phyloP scores from a whole-genome alignment of 495 filamentous ascomycete genomes.

The Neurospora africana region DNA sequence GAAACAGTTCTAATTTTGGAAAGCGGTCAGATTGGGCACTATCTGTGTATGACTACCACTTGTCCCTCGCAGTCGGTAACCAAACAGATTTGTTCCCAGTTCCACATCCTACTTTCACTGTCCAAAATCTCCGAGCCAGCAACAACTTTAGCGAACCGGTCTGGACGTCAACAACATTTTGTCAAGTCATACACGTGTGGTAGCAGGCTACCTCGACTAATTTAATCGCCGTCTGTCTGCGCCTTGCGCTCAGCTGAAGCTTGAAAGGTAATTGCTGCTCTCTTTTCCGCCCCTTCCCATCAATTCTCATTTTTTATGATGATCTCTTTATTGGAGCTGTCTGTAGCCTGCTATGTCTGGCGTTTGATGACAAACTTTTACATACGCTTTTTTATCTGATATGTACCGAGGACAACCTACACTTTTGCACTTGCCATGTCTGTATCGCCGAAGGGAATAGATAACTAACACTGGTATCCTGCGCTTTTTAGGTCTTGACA shows the following conservation, averaged over 20 bases:
- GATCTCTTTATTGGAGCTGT: constrained; percentile 93
- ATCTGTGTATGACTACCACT: neutral
- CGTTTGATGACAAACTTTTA: constrained; percentile 41
- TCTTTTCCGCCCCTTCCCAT: neutral
- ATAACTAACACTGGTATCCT: neutral
- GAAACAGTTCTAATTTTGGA: neutral
- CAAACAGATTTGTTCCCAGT: neutral
- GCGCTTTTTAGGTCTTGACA: neutral
- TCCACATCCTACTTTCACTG: neutral
- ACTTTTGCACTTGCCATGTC: neutral
- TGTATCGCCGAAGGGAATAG: neutral
- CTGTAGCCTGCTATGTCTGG: constrained; percentile 47
- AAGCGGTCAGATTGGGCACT: neutral
- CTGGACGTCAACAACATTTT: neutral
- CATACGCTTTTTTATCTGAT: constrained; percentile 46
- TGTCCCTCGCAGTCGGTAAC: neutral
- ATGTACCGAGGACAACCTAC: neutral
- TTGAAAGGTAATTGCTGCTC: neutral
- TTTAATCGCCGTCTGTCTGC: neutral
- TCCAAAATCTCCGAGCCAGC: neutral
- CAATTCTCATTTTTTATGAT: constrained; percentile 25
- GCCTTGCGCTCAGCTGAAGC: neutral
- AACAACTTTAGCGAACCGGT: neutral
- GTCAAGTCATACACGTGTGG: neutral
- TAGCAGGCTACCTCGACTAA: neutral